Evolutionary conservation across 1,284 basidiomycete species (phyloP).

Genomic region (Moesziomyces antarcticus): DNA sequence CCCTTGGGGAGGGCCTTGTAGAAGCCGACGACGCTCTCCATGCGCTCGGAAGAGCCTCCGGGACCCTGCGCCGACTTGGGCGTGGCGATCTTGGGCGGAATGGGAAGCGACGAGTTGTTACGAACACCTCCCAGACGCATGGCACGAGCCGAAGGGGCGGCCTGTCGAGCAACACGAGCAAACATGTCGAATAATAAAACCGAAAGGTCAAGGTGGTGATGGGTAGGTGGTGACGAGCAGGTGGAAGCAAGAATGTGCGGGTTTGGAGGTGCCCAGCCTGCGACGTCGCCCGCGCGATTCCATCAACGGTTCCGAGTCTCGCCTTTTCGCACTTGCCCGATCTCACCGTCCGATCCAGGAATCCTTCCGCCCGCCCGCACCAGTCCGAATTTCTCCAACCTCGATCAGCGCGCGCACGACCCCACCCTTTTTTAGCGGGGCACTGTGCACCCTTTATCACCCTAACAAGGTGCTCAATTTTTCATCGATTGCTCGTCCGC

Average conservation of each 20-base stretch:
- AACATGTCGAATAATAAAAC: constrained; percentile 22
- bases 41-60: constrained; percentile 81
- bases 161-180: constrained; percentile 21
- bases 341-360: constrained; percentile 2
- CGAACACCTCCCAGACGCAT: constrained; percentile 37
- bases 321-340: constrained; percentile 1
- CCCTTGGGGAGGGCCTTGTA: constrained; percentile 88
- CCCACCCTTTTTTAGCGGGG: not conserved
- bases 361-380: not conserved
- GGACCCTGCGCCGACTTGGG: constrained; percentile 84
- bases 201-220: not conserved
- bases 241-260: not conserved
- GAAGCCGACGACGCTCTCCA: constrained; percentile 87
- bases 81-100: constrained; percentile 94
- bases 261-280: not conserved
- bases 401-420: constrained; percentile 2
- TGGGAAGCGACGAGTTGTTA: constrained; percentile 70
- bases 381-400: no score
- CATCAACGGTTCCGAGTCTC: constrained; percentile 22
- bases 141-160: constrained; percentile 6
- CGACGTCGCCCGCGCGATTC: constrained; percentile 8
- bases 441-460: no score
- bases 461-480: not conserved
- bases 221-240: constrained; percentile 1
- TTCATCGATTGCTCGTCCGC: no score